These are phyloP conservation scores for Pisolithus microcarpus DNA, from an alignment of 768 basidiomycete species.

Conservation along the genomic window DNA sequence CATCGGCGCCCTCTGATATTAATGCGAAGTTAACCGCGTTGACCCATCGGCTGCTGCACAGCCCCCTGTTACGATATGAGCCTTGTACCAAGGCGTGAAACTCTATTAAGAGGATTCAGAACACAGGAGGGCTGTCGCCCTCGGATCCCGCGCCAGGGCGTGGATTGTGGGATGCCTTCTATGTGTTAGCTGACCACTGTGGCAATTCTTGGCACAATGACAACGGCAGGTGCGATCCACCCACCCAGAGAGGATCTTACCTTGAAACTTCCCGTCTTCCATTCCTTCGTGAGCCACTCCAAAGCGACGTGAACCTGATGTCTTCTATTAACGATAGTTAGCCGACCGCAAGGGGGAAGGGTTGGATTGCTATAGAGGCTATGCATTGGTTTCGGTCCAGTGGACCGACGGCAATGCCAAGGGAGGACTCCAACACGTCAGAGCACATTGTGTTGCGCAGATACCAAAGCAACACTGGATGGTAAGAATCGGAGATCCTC, in stretches of 20 bases:
- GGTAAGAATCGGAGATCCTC: neutral
- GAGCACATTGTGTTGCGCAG: too few relatives aligned
- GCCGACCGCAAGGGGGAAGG: neutral
- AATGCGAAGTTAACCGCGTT: neutral
- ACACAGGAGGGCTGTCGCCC: neutral
- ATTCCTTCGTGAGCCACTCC: too few relatives aligned
- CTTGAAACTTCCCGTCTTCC: too few relatives aligned
- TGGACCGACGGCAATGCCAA: neutral
- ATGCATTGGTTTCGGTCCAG: neutral
- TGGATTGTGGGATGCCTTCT: too few relatives aligned
- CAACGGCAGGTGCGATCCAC: neutral
- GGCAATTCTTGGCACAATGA: neutral
- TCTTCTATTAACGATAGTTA: neutral
- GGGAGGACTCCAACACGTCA: too few relatives aligned
- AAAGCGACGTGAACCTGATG: neutral
- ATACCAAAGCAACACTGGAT: too few relatives aligned
- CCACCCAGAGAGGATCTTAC: neutral
- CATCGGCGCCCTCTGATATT: too few relatives aligned
- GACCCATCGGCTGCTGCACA: neutral
- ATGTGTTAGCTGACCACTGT: too few relatives aligned
- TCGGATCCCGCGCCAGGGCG: neutral
- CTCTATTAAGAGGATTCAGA: neutral
- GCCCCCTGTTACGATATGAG: neutral
- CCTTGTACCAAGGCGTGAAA: neutral
- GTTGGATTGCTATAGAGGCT: neutral